Evolutionary conservation across 1,284 basidiomycete genomes (phyloP).

Genomic region (Stereum hirsutum): DNA sequence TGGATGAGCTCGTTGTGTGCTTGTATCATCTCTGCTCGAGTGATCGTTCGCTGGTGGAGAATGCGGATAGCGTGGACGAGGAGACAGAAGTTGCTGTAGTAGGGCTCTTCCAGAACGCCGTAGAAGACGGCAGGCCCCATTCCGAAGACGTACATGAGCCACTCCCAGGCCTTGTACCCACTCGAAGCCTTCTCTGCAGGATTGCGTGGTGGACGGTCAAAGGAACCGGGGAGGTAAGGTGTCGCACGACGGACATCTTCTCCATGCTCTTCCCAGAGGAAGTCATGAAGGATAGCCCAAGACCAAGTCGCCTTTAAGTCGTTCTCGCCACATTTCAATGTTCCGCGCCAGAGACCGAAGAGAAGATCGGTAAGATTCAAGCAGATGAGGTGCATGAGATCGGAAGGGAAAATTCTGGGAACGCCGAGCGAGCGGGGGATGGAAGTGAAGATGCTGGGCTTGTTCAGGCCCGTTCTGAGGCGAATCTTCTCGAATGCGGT

Average conservation of each 20-base stretch:
- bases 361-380: constrained; percentile 22
- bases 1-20: constrained; percentile 6
- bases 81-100: constrained; percentile 13
- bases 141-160: constrained; percentile 7
- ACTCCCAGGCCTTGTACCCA: constrained; percentile 13
- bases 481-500: constrained; percentile 1
- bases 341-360: constrained; percentile 21
- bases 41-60: constrained; percentile 9
- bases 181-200: constrained; percentile 23
- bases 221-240: constrained; percentile 22
- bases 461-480: constrained; percentile 15
- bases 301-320: constrained; percentile 19
- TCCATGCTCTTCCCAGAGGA: constrained; percentile 22
- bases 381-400: constrained; percentile 28
- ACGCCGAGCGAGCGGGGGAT: constrained; percentile 12
- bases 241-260: constrained; percentile 15
- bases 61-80: constrained; percentile 12
- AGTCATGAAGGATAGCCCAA: constrained; percentile 20
- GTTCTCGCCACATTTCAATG: constrained; percentile 12
- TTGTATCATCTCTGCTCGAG: constrained; percentile 1
- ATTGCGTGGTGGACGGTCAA: constrained; percentile 24
- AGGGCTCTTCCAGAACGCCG: constrained; percentile 9
- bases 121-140: constrained; percentile 6
- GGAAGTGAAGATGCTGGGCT: constrained; percentile 14
- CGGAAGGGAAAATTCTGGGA: constrained; percentile 19